These are phyloP conservation scores for Penstemon newberryi DNA, from an alignment of 257 asterid species.

Conservation along the genomic window DNA sequence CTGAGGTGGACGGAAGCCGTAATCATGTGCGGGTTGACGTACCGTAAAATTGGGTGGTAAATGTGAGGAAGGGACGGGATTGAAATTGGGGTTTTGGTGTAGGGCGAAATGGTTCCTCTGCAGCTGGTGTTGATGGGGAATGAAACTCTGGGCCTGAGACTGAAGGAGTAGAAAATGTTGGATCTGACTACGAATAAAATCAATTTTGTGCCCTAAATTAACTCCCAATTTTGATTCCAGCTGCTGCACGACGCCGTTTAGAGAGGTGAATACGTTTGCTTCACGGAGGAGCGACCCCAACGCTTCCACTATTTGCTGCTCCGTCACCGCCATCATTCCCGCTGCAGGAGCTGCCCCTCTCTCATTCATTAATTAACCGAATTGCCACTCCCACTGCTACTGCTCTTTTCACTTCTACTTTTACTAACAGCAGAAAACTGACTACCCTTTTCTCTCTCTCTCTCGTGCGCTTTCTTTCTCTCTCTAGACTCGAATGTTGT, in stretches of 20 bases:
- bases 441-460: not conserved
- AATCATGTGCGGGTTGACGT: conserved; percentile 44
- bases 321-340: conserved; percentile 44
- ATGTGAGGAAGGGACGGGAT: conserved; percentile 32
- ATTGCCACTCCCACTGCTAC: not conserved
- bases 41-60: conserved; percentile 34
- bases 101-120: conserved; percentile 44
- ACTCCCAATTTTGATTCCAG: conserved; percentile 62
- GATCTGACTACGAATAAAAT: conserved; percentile 66
- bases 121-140: conserved; percentile 36
- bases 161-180: conserved; percentile 45
- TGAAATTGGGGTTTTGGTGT: conserved; percentile 41
- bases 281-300: conserved; percentile 56
- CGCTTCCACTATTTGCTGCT: conserved; percentile 66
- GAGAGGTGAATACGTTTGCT: conserved; percentile 32
- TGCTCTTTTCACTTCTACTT: not conserved
- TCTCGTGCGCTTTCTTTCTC: not conserved
- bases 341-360: conserved; percentile 38
- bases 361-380: conserved; percentile 35
- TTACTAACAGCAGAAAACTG: conserved; percentile 6
- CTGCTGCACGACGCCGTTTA: conserved; percentile 67
- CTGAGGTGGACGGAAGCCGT: conserved; percentile 37
- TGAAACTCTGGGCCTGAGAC: conserved; percentile 31
- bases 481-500: conserved; percentile 4
- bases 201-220: conserved; percentile 50